Percentiles rank a stretch among this genome's conserved stretches.
Conservation (phyloP, 805 yeast species). For the Cyberlindnera maclurae region DNA sequence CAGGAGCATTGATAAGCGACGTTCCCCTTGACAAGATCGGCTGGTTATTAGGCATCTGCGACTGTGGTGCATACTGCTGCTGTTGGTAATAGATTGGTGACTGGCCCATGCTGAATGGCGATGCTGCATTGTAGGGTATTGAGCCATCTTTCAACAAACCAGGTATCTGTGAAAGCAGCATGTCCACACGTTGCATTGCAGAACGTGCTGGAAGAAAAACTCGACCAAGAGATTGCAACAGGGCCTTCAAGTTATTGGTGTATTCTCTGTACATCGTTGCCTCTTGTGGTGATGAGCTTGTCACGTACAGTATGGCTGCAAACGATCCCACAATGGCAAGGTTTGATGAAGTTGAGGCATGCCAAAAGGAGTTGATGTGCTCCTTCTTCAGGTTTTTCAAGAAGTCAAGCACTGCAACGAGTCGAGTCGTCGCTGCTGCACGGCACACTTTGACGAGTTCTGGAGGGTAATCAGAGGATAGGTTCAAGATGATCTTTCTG, state of each 20-base stretch:
- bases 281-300: constrained; percentile 58
- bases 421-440: constrained; percentile 76
- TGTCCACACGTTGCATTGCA: constrained; percentile 66
- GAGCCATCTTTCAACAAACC: constrained; percentile 29
- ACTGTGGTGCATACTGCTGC: constrained; percentile 12
- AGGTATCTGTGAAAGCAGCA: constrained; percentile 69
- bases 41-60: constrained; percentile 17
- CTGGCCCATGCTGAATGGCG: constrained; percentile 8
- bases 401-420: constrained; percentile 53
- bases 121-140: not conserved
- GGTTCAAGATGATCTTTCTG: constrained; percentile 58
- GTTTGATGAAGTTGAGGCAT: constrained; percentile 70
- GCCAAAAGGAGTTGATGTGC: constrained; percentile 88
- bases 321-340: constrained; percentile 81
- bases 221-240: constrained; percentile 63
- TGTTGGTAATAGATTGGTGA: constrained; percentile 11
- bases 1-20: constrained; percentile 6
- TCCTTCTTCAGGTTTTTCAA: constrained; percentile 67
- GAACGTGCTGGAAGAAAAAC: constrained; percentile 73
- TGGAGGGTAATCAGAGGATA: constrained; percentile 37
- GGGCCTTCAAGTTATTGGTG: constrained; percentile 70
- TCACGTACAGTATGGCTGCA: constrained; percentile 72
- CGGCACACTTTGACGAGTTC: constrained; percentile 66
- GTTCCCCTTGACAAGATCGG: constrained; percentile 2
- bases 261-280: constrained; percentile 57